Evolutionary conservation across 768 basidiomycete genomes (phyloP).

Genomic region (button mushroom (Agaricus bisporus)): DNA sequence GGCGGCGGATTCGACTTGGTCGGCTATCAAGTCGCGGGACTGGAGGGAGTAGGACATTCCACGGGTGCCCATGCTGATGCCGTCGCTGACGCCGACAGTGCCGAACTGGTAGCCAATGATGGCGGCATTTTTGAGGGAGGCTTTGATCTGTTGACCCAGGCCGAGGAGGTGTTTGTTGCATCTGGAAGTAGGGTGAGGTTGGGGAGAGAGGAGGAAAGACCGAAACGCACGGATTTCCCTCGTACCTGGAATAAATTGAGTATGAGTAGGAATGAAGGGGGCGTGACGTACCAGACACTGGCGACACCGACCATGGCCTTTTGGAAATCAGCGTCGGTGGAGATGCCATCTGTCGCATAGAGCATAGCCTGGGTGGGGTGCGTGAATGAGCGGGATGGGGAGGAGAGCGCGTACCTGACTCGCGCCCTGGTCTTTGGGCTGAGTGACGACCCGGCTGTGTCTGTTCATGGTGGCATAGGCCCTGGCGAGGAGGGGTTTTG

Average conservation of each 20-base stretch:
- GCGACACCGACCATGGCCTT: slow-evolving; percentile 98
- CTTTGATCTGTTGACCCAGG: slow-evolving; percentile 82
- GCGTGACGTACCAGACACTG: slow-evolving; percentile 78
- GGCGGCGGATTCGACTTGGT: slow-evolving; percentile 92
- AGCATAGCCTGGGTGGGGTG: slow-evolving; percentile 76
- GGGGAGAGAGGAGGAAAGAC: slow-evolving; percentile 1
- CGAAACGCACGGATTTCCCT: slow-evolving; percentile 90
- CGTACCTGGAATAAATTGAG: slow-evolving; percentile 65
- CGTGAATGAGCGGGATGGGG: background rate
- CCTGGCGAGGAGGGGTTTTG: slow-evolving; percentile 26
- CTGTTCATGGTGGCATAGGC: slow-evolving; percentile 48
- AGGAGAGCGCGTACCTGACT: slow-evolving; percentile 56
- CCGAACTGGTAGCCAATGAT: slow-evolving; percentile 97
- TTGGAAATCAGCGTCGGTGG: slow-evolving; percentile 74
- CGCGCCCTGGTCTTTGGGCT: slow-evolving; percentile 92
- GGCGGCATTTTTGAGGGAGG: slow-evolving; percentile 61
- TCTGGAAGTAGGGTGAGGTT: slow-evolving; percentile 34
- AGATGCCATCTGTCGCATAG: slow-evolving; percentile 94
- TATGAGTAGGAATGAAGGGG: background rate
- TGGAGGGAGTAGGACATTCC: slow-evolving; percentile 97
- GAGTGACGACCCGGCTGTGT: slow-evolving; percentile 79
- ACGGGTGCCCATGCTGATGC: slow-evolving; percentile 94
- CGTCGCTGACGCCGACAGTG: slow-evolving; percentile 95
- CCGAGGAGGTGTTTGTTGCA: slow-evolving; percentile 93
- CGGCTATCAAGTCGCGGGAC: slow-evolving; percentile 95